Percentiles rank a stretch among this genome's conserved stretches.
Conservation (phyloP, 768 basidiomycete genomes). For the Tylopilus plumbeoviolaceoides region DNA sequence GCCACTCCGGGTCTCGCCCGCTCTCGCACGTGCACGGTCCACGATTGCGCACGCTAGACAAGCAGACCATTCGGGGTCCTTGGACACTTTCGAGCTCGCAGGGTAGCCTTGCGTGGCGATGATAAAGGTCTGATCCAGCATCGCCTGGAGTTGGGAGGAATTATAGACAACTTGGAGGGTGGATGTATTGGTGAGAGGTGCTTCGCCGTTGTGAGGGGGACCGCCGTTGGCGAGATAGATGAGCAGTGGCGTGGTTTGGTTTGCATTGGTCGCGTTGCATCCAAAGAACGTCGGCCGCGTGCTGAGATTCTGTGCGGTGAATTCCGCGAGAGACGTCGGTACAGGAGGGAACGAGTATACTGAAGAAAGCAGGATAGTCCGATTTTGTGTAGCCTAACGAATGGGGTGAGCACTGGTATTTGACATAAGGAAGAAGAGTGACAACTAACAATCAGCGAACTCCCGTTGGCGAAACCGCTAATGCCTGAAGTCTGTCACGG, state of each 20-base stretch:
- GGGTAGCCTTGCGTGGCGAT: slow-evolving; percentile 42
- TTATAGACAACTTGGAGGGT: slow-evolving; percentile 39
- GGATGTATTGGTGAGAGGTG: slow-evolving; percentile 39
- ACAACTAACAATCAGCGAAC: slow-evolving; percentile 29
- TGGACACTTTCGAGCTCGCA: slow-evolving; percentile 20
- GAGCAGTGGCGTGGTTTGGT: slow-evolving; percentile 41
- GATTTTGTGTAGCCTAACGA: slow-evolving; percentile 33
- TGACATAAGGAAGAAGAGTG: not conserved
- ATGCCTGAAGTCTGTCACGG: slow-evolving; percentile 18
- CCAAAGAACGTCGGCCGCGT: slow-evolving; percentile 45
- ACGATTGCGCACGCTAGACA: too few relatives aligned
- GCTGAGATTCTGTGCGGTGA: slow-evolving; percentile 34
- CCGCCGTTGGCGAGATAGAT: slow-evolving; percentile 58
- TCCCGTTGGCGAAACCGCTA: slow-evolving; percentile 21
- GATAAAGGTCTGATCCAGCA: slow-evolving; percentile 44
- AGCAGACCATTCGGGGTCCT: slow-evolving; percentile 43
- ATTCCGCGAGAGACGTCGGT: slow-evolving; percentile 23
- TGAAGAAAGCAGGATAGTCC: slow-evolving; percentile 32
- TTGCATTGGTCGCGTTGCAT: slow-evolving; percentile 29
- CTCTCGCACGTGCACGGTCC: too few relatives aligned
- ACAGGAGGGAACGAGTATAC: slow-evolving; percentile 34
- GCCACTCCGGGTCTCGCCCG: too few relatives aligned
- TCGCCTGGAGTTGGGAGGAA: slow-evolving; percentile 34
- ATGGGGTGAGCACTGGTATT: not conserved
- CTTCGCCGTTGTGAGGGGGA: slow-evolving; percentile 34